Percentiles rank a stretch among this genome's conserved stretches.
Conservation (phyloP, 805 yeast genomes). For the Brettanomyces custersianus region DNA sequence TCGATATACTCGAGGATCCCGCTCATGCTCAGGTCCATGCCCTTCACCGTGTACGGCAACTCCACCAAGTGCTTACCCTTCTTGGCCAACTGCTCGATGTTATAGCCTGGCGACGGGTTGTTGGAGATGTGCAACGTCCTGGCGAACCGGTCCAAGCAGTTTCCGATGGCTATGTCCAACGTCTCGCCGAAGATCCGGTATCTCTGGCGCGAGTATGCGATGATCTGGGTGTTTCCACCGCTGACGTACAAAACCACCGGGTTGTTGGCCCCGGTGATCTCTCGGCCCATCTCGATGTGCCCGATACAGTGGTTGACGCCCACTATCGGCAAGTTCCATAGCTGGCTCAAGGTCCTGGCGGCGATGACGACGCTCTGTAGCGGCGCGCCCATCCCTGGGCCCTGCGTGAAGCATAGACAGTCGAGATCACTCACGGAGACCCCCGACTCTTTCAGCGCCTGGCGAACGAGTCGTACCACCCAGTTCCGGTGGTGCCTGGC, state of each 20-base stretch:
- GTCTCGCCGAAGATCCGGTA: conserved; percentile 99
- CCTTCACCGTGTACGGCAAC: conserved; percentile 94
- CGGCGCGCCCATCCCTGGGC: conserved; percentile 99
- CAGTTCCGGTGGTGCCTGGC: conserved; percentile 95
- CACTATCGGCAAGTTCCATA: conserved; percentile 78
- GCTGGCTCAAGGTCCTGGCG: conserved; percentile 73
- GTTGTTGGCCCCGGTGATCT: conserved; percentile 93
- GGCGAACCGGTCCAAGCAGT: conserved; percentile 94
- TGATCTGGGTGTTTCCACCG: conserved; percentile 98
- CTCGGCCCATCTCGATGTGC: conserved; percentile 98
- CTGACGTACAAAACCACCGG: conserved; percentile 96
- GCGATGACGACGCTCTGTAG: conserved; percentile 86
- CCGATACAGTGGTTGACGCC: conserved; percentile 98
- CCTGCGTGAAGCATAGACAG: conserved; percentile 89
- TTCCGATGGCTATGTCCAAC: conserved; percentile 94
- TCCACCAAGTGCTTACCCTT: conserved; percentile 54
- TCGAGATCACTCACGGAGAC: conserved; percentile 46
- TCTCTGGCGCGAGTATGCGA: conserved; percentile 89
- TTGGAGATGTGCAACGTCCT: conserved; percentile 81
- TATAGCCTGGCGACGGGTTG: conserved; percentile 95
- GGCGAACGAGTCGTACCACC: conserved; percentile 71
- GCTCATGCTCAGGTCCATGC: conserved; percentile 96
- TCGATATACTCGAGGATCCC: conserved; percentile 88
- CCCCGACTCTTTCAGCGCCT: conserved; percentile 55
- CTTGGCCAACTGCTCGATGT: conserved; percentile 90